Percentiles rank a stretch among this genome's conserved stretches.
phyloP scores from a whole-genome alignment of 2,329 filamentous ascomycete genomes.

The Trichoderma atrobrunneum region DNA sequence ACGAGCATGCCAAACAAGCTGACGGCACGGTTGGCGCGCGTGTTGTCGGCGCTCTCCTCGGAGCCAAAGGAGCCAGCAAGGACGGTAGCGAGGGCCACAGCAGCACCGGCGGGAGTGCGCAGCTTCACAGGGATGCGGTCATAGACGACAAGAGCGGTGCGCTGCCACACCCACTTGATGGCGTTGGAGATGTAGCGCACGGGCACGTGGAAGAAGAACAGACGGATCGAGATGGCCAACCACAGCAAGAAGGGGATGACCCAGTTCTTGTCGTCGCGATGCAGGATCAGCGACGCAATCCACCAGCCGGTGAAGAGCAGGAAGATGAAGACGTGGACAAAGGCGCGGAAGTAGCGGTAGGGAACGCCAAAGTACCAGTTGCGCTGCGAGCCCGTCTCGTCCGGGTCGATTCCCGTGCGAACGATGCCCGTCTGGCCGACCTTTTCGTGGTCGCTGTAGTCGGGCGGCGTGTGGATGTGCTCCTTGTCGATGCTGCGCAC shows the following conservation, averaged over 20 bases:
- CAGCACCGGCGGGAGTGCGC: slow-evolving; percentile 60
- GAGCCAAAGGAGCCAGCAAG: slow-evolving; percentile 76
- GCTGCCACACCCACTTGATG: slow-evolving; percentile 65
- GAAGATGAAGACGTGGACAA: slow-evolving; percentile 47
- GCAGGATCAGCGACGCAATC: slow-evolving; percentile 71
- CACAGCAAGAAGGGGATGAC: slow-evolving; percentile 80
- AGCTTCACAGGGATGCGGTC: slow-evolving; percentile 64
- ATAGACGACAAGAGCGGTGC: slow-evolving; percentile 58
- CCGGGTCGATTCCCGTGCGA: slow-evolving; percentile 29
- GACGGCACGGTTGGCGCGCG: slow-evolving; percentile 72
- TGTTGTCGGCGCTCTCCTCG: slow-evolving; percentile 71
- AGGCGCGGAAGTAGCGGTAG: slow-evolving; percentile 45
- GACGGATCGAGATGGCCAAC: slow-evolving; percentile 68
- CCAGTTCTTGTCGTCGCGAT: slow-evolving; percentile 73
- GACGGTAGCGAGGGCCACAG: slow-evolving; percentile 66
- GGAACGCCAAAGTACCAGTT: slow-evolving; percentile 32
- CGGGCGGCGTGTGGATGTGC: slow-evolving; percentile 30
- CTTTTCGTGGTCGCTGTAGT: slow-evolving; percentile 43
- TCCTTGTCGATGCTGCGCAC: slow-evolving; percentile 25
- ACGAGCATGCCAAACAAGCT: slow-evolving; percentile 76
- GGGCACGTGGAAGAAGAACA: slow-evolving; percentile 72
- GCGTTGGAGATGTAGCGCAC: slow-evolving; percentile 64
- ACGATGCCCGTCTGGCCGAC: slow-evolving; percentile 31
- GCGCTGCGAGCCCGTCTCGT: slow-evolving; percentile 24
- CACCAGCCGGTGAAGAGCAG: slow-evolving; percentile 61